A percentile compares a stretch with the other conserved stretches of the same genome.
These are phyloP conservation scores for Fusarium abutilonis DNA, from an alignment of 2,329 filamentous ascomycete genomes.

Conservation along the genomic window DNA sequence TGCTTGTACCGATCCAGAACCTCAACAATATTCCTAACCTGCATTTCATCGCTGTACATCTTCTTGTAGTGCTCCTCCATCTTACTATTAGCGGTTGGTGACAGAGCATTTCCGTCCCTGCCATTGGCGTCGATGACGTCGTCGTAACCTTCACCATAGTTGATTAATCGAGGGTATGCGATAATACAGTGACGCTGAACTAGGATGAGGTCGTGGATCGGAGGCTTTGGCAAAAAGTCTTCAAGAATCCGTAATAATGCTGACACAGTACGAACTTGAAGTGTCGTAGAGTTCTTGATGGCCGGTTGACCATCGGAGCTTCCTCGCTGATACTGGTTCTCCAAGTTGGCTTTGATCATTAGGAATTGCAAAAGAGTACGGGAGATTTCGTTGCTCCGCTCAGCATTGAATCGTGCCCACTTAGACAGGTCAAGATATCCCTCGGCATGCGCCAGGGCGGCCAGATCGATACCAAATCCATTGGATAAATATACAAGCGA, in stretches of 20 bases:
- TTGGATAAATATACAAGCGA: slow-evolving; percentile 81
- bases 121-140: slow-evolving; percentile 90
- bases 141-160: slow-evolving; percentile 93
- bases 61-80: slow-evolving; percentile 99
- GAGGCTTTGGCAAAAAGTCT: slow-evolving; percentile 69
- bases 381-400: slow-evolving; percentile 74
- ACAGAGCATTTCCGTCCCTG: slow-evolving; percentile 80
- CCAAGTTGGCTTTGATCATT: slow-evolving; percentile 83
- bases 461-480: slow-evolving; percentile 87
- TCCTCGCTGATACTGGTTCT: slow-evolving; percentile 75
- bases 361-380: slow-evolving; percentile 81
- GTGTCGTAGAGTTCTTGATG: slow-evolving; percentile 72
- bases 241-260: slow-evolving; percentile 82
- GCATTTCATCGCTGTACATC: slow-evolving; percentile 93
- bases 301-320: slow-evolving; percentile 68
- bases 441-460: slow-evolving; percentile 83
- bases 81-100: slow-evolving; percentile 80
- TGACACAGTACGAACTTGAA: slow-evolving; percentile 87
- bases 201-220: slow-evolving; percentile 75
- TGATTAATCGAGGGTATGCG: slow-evolving; percentile 92
- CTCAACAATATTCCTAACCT: slow-evolving; percentile 85
- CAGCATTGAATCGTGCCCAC: slow-evolving; percentile 79
- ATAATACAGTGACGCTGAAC: slow-evolving; percentile 91
- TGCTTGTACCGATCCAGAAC: slow-evolving; percentile 87
- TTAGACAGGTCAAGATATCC: slow-evolving; percentile 81